Conservation (phyloP, 371 early-diverging fungal genomes). For the Mucor racemosus region DNA sequence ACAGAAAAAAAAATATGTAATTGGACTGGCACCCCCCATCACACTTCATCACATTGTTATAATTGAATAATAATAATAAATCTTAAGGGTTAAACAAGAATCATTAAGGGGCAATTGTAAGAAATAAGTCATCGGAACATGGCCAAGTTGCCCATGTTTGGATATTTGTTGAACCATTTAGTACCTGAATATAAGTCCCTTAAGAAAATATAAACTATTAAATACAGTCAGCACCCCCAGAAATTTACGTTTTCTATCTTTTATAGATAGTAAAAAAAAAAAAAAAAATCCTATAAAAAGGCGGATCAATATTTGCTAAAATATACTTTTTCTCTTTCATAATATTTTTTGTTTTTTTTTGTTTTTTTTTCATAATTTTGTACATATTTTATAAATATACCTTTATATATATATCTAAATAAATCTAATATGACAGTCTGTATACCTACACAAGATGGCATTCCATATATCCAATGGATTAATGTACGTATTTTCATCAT, state of each 20-base stretch:
- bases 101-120: background rate
- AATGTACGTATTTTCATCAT: conserved; percentile 30
- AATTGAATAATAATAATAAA: background rate
- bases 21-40: background rate
- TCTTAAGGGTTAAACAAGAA: background rate
- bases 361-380: conserved; percentile 6
- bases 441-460: conserved; percentile 35
- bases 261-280: conserved; percentile 4
- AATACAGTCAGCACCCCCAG: conserved; percentile 10
- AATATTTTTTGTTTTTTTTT: background rate
- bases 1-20: background rate
- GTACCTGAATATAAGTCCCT: conserved; percentile 14
- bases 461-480: conserved; percentile 40
- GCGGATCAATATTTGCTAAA: conserved; percentile 4
- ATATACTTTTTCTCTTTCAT: background rate
- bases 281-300: conserved; percentile 2
- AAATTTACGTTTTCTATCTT: conserved; percentile 14
- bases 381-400: conserved; percentile 1
- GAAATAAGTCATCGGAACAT: conserved; percentile 19
- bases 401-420: background rate
- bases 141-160: background rate
- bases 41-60: background rate
- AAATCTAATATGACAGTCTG: conserved; percentile 32
- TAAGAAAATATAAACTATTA: background rate
- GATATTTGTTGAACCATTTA: conserved; percentile 8